Conservation (phyloP, 1,139 yeast genomes). For the Zygosaccharomyces pseudobailii region DNA sequence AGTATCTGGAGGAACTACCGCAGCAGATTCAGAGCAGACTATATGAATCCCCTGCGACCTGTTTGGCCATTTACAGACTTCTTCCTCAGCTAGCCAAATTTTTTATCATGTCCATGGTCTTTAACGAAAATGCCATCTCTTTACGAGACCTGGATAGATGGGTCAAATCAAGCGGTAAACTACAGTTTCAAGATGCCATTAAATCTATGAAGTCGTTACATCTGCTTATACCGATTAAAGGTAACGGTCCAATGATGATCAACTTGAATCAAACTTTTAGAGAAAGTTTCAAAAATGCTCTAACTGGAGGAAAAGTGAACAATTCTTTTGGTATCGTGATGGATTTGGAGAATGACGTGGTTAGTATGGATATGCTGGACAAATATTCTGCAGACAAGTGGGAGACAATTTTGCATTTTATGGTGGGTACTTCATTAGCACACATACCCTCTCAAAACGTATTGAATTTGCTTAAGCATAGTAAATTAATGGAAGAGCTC, state of each 20-base stretch:
- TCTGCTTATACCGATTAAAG: conserved; percentile 54
- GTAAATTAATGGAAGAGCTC: conserved; percentile 78
- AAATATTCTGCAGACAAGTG: conserved; percentile 79
- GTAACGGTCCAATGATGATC: conserved; percentile 28
- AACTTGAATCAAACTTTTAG: conserved; percentile 71
- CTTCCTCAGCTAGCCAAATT: conserved; percentile 87
- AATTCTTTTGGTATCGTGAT: conserved; percentile 55
- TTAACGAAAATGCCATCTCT: conserved; percentile 69
- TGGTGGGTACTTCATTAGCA: conserved; percentile 86
- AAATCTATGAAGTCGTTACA: conserved; percentile 74
- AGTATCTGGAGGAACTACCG: conserved; percentile 84
- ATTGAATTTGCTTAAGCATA: conserved; percentile 58
- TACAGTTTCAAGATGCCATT: conserved; percentile 63
- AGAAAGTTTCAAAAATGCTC: conserved; percentile 69
- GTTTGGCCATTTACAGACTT: conserved; percentile 82
- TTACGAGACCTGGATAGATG: conserved; percentile 67
- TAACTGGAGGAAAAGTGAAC: conserved; percentile 63
- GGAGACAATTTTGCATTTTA: conserved; percentile 93
- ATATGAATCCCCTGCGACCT: conserved; percentile 85
- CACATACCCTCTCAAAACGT: conserved; percentile 67
- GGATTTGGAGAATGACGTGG: conserved; percentile 44
- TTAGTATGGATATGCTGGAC: conserved; percentile 64
- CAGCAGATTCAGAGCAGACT: conserved; percentile 74
- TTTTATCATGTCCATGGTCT: conserved; percentile 81
- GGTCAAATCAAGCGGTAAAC: conserved; percentile 54